Conservation (phyloP, 371 early-diverging fungal genomes). For the Mortierella sp. region DNA sequence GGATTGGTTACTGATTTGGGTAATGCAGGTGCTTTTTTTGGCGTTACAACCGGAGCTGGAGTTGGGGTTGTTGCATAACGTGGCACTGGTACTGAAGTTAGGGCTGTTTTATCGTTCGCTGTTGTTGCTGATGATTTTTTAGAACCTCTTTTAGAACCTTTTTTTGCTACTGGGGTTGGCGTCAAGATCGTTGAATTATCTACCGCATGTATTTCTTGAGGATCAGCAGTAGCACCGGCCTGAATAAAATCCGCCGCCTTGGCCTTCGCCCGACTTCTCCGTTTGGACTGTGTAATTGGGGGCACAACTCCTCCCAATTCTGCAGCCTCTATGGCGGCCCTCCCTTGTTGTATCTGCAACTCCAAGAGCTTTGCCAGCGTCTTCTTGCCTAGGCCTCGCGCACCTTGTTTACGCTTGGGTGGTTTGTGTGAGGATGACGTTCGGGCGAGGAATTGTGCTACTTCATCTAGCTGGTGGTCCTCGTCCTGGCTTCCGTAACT, state of each 20-base stretch:
- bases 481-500: neutral
- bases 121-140: no score
- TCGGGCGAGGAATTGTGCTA: neutral
- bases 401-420: neutral
- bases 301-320: neutral
- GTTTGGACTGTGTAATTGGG: neutral
- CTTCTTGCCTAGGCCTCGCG: slow-evolving; percentile 10
- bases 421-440: neutral
- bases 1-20: neutral
- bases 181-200: no score
- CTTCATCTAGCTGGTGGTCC: neutral
- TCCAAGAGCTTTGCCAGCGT: slow-evolving; percentile 4
- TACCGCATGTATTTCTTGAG: no score
- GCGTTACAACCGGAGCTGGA: no score
- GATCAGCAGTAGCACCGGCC: no score
- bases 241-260: neutral
- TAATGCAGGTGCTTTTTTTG: no score
- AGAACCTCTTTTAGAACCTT: no score
- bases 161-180: no score
- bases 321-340: neutral
- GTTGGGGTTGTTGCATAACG: no score
- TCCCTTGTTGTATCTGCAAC: neutral
- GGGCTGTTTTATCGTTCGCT: no score
- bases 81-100: no score
- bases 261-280: neutral